phyloP scores from a whole-genome alignment of 345 rosid species.

The Eutrema yunnanense region DNA sequence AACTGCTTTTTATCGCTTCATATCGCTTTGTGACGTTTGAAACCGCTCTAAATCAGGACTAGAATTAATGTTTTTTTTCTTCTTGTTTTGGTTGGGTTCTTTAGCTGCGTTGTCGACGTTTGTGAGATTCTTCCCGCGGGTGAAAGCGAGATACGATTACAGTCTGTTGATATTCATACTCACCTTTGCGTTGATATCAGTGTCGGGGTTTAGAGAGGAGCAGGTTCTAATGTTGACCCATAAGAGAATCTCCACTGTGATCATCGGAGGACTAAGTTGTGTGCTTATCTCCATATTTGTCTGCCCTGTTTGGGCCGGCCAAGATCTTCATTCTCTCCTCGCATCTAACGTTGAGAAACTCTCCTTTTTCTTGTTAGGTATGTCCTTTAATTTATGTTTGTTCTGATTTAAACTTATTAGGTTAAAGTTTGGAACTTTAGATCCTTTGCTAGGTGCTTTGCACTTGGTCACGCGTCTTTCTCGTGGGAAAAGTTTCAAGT shows the following conservation, averaged over 20 bases:
- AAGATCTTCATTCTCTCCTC: conserved; percentile 52
- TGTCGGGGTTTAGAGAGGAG: conserved; percentile 58
- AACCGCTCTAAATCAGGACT: too few species aligned
- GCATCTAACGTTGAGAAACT: conserved; percentile 50
- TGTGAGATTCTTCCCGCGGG: conserved; percentile 59
- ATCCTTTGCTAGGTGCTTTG: neutral
- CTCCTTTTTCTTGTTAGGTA: conserved; percentile 59
- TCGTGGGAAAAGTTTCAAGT: conserved; percentile 4
- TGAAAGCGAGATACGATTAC: conserved; percentile 86
- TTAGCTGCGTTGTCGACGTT: conserved; percentile 63
- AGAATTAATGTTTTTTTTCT: neutral
- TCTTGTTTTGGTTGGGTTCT: neutral
- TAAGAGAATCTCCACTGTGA: conserved; percentile 52
- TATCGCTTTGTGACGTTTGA: too few species aligned
- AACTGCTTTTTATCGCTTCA: too few species aligned
- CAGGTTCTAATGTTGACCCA: conserved; percentile 49
- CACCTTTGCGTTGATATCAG: conserved; percentile 66
- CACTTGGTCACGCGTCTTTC: conserved; percentile 7
- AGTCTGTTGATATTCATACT: conserved; percentile 66
- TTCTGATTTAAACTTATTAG: neutral
- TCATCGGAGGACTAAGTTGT: conserved; percentile 54
- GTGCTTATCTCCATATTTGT: conserved; percentile 42
- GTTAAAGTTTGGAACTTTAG: neutral
- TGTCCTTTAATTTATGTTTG: neutral
- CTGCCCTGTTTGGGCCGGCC: conserved; percentile 69